phyloP scores from a whole-genome alignment of 2,329 filamentous ascomycete genomes.

The Curvularia lunata region DNA sequence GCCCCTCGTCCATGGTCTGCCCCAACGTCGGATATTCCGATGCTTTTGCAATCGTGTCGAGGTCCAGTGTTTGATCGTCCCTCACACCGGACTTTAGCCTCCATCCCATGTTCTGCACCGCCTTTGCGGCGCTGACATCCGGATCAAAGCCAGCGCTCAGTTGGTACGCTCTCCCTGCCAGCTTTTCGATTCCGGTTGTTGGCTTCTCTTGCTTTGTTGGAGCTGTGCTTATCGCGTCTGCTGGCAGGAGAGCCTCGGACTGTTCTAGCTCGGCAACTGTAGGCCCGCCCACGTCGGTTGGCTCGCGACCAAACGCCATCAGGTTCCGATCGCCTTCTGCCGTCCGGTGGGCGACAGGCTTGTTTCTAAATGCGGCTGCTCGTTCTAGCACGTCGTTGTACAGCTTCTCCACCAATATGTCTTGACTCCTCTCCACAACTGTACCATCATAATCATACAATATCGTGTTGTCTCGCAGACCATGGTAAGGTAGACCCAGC shows the following conservation, averaged over 20 bases:
- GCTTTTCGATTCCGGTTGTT: constrained; percentile 61
- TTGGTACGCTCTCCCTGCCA: constrained; percentile 73
- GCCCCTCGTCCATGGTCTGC: constrained; percentile 89
- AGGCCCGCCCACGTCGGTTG: constrained; percentile 60
- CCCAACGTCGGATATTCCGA: constrained; percentile 76
- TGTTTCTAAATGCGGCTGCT: constrained; percentile 88
- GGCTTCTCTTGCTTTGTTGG: constrained; percentile 52
- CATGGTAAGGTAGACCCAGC: constrained; percentile 83
- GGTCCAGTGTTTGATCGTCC: constrained; percentile 71
- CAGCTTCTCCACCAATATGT: constrained; percentile 84
- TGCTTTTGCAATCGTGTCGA: constrained; percentile 68
- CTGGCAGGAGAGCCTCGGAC: constrained; percentile 58
- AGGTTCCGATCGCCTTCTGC: constrained; percentile 83
- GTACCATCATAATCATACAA: constrained; percentile 85
- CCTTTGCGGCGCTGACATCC: constrained; percentile 75
- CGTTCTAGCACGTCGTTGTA: constrained; percentile 96
- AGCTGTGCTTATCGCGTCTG: constrained; percentile 56
- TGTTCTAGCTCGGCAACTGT: constrained; percentile 78
- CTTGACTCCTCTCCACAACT: constrained; percentile 77
- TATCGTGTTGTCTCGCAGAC: constrained; percentile 78
- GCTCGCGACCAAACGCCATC: constrained; percentile 83
- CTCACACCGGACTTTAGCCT: constrained; percentile 66
- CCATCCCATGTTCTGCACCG: constrained; percentile 85
- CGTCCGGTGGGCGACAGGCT: constrained; percentile 70
- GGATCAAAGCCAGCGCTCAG: constrained; percentile 72